Percentiles rank a stretch among this genome's conserved stretches.
These are phyloP conservation scores for Chloris gayana DNA, from an alignment of 176 grass and related monocot species.

Conservation along the genomic window DNA sequence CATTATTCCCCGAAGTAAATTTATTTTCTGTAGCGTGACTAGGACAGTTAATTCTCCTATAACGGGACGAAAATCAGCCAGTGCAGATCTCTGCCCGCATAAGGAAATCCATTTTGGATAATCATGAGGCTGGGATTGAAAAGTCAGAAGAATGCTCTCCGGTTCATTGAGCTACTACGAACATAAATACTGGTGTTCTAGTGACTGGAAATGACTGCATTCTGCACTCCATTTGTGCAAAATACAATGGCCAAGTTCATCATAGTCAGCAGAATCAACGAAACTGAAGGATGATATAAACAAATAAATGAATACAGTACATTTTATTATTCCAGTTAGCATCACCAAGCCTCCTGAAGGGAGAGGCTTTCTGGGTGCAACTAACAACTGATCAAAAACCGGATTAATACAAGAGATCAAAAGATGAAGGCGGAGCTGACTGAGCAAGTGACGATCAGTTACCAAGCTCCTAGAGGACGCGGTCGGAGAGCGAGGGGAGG, in stretches of 20 bases:
- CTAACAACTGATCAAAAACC: slow-evolving; percentile 34
- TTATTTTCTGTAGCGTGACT: too few species aligned
- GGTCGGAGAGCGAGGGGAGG: slow-evolving; percentile 76
- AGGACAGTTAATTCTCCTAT: too few species aligned
- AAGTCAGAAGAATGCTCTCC: background rate
- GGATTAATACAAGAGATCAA: slow-evolving; percentile 21
- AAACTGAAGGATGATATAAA: slow-evolving; percentile 17
- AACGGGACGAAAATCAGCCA: too few species aligned
- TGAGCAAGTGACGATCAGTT: slow-evolving; percentile 14
- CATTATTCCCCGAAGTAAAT: too few species aligned
- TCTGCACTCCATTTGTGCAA: background rate
- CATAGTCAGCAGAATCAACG: background rate
- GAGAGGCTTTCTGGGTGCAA: slow-evolving; percentile 32
- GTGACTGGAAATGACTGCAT: background rate
- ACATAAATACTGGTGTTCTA: background rate
- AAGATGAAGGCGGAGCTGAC: slow-evolving; percentile 23
- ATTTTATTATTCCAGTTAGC: slow-evolving; percentile 29
- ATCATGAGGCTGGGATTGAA: background rate
- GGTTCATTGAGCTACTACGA: too few species aligned
- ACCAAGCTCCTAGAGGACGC: slow-evolving; percentile 63
- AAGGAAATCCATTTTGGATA: background rate
- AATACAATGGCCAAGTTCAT: background rate
- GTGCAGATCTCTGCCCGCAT: too few species aligned
- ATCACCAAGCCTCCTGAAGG: slow-evolving; percentile 42
- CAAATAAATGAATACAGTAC: slow-evolving; percentile 44